Conservation (phyloP, 805 yeast species). For the Lachancea dasiensis region DNA sequence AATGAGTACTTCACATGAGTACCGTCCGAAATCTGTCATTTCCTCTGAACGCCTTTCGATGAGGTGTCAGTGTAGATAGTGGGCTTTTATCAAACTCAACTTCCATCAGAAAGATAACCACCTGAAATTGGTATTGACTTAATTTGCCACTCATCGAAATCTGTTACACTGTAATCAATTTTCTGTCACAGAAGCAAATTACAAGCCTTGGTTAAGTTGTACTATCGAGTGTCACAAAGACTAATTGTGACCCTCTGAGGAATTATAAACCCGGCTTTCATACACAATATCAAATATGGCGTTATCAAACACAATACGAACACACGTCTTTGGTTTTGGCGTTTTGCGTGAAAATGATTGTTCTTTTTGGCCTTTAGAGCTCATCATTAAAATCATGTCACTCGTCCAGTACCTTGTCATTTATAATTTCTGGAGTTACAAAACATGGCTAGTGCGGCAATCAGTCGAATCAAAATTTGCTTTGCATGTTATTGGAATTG, state of each 20-base stretch:
- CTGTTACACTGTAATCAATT: too few relatives aligned
- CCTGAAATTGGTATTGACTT: too few relatives aligned
- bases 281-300: background rate
- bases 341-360: constrained; percentile 12
- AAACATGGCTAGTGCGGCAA: background rate
- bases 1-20: too few relatives aligned
- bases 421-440: constrained; percentile 5
- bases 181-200: too few relatives aligned
- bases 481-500: background rate
- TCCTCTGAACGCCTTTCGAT: too few relatives aligned
- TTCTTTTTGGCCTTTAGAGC: constrained; percentile 5
- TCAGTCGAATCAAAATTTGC: background rate
- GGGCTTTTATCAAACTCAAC: too few relatives aligned
- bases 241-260: background rate
- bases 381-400: background rate
- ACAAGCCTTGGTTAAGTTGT: too few relatives aligned
- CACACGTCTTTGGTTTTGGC: constrained; percentile 22
- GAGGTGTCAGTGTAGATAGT: too few relatives aligned
- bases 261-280: background rate
- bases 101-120: too few relatives aligned
- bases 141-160: too few relatives aligned
- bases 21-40: too few relatives aligned
- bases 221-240: constrained; percentile 1
- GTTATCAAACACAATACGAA: constrained; percentile 9
- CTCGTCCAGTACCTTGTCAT: background rate